A percentile compares a stretch with the other conserved stretches of the same genome.
Evolutionary conservation across 495 filamentous ascomycete species (phyloP).

Genomic region (Penicillium chermesinum): DNA sequence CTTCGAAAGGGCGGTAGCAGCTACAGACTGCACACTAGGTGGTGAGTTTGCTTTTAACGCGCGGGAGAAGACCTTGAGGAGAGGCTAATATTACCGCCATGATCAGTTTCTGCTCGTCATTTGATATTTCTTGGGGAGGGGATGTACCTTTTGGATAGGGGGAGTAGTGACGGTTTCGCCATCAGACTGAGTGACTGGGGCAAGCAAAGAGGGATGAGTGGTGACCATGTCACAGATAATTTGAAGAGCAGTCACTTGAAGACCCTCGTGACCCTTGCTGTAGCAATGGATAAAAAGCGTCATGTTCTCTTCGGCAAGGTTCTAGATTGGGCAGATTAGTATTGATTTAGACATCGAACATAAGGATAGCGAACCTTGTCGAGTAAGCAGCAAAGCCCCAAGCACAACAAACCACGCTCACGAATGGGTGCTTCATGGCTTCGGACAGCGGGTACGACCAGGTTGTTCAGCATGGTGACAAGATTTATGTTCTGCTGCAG

Average conservation of each 20-base stretch:
- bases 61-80: constrained; percentile 74
- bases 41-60: constrained; percentile 65
- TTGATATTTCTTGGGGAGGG: background rate
- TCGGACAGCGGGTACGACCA: constrained; percentile 90
- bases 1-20: constrained; percentile 76
- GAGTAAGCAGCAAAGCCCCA: constrained; percentile 87
- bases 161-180: constrained; percentile 38
- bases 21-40: constrained; percentile 73
- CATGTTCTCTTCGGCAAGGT: constrained; percentile 87
- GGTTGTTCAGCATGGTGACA: constrained; percentile 91
- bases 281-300: constrained; percentile 94
- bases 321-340: constrained; percentile 38
- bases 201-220: constrained; percentile 74
- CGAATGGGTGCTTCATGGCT: constrained; percentile 90
- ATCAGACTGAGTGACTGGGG: constrained; percentile 35
- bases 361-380: constrained; percentile 56
- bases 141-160: constrained; percentile 38
- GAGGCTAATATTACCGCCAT: constrained; percentile 19
- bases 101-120: background rate
- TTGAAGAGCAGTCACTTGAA: constrained; percentile 85
- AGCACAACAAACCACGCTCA: constrained; percentile 80
- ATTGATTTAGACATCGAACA: background rate
- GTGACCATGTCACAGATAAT: constrained; percentile 92
- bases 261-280: constrained; percentile 79
- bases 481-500: constrained; percentile 82